Conservation (phyloP, 345 rosid genomes). For the Euphorbia peplus region DNA sequence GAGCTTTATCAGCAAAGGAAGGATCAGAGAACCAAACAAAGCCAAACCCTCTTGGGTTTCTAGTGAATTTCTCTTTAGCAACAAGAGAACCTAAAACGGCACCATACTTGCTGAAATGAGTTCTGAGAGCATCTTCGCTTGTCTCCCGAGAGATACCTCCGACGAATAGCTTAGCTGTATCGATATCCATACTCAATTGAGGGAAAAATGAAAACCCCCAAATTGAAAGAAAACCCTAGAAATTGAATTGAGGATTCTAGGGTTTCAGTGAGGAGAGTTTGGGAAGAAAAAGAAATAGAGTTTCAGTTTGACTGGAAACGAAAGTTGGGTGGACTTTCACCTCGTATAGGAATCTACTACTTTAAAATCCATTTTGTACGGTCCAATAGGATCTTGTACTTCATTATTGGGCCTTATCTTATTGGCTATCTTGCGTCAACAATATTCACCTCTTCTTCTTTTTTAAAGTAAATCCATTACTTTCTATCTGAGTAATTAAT, state of each 20-base stretch:
- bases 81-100: slow-evolving; percentile 44
- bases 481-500: no score
- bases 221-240: slow-evolving; percentile 23
- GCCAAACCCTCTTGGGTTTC: slow-evolving; percentile 59
- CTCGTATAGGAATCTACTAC: not conserved
- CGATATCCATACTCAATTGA: slow-evolving; percentile 43
- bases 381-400: not conserved
- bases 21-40: slow-evolving; percentile 64
- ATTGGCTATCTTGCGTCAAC: no score
- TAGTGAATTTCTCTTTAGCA: slow-evolving; percentile 46
- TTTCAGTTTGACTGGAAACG: slow-evolving; percentile 2
- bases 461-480: no score
- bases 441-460: no score
- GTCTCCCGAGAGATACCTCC: slow-evolving; percentile 66
- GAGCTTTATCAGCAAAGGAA: slow-evolving; percentile 50
- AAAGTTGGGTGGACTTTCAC: slow-evolving; percentile 10
- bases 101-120: slow-evolving; percentile 69
- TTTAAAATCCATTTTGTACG: not conserved
- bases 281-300: no score
- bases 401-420: not conserved
- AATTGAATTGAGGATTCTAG: slow-evolving; percentile 14
- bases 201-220: slow-evolving; percentile 1
- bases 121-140: slow-evolving; percentile 46
- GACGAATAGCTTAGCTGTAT: slow-evolving; percentile 57
- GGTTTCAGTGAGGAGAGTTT: slow-evolving; percentile 8